Conservation (phyloP, 148 eudicot genomes). For the Beta vulgaris region DNA sequence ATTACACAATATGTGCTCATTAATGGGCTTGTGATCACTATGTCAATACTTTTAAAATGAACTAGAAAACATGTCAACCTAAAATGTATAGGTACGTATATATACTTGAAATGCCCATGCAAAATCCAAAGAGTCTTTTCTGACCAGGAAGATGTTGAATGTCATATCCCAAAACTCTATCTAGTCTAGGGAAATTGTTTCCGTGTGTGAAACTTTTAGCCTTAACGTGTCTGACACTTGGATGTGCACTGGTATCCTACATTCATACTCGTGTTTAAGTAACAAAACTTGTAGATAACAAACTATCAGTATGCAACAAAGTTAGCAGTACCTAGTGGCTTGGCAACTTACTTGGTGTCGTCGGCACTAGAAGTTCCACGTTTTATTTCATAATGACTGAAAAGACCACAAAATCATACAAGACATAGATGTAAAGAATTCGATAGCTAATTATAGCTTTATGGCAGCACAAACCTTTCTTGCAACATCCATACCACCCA, state of each 20-base stretch:
- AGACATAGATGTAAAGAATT: not conserved
- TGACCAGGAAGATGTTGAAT: too few species aligned
- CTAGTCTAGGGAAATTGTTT: too few species aligned
- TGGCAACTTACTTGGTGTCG: not conserved
- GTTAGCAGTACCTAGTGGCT: not conserved
- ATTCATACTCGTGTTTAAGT: too few species aligned
- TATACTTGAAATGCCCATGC: too few species aligned
- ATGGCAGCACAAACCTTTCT: constrained; percentile 68
- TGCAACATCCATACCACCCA: constrained; percentile 96
- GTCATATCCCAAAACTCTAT: too few species aligned
- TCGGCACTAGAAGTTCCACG: not conserved
- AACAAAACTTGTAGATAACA: not conserved
- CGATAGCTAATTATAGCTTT: not conserved
- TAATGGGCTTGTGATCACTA: too few species aligned
- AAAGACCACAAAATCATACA: not conserved
- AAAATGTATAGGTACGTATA: too few species aligned
- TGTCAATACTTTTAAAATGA: too few species aligned
- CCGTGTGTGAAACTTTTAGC: too few species aligned
- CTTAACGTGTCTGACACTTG: not conserved
- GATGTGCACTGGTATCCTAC: not conserved
- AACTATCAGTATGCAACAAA: not conserved
- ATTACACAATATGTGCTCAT: too few species aligned
- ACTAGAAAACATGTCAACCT: too few species aligned
- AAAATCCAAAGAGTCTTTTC: too few species aligned
- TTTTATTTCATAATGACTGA: constrained; percentile 7